Base-by-base conservation (phyloP, 805 yeast species). In the Cyberlindnera americana region DNA sequence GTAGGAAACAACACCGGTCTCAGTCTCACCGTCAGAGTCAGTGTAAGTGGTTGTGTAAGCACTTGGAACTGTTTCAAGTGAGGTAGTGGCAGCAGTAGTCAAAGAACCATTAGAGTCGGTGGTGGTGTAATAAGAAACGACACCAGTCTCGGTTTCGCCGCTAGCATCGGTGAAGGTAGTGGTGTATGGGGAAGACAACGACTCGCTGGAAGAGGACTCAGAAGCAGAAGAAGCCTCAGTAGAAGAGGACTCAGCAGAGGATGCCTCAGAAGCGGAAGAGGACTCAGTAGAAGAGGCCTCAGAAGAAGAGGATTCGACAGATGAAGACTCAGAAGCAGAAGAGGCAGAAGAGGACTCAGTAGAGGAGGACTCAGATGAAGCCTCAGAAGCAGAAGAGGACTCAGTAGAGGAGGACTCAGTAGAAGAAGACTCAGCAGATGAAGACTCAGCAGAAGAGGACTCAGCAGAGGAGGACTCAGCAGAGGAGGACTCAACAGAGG, bases 151-250 rank as follows among this genome's bases (percentile, higher is more conserved):
- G n/a, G n/a, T n/a, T n/a, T n/a, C n/a, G n/a, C n/a, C n/a, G n/a
- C n/a, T n/a, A n/a, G n/a, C n/a, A n/a, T n/a, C n/a, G n/a, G n/a
- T n/a, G n/a, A n/a, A n/a, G n/a, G n/a, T n/a, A n/a, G n/a, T n/a
- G n/a, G n/a, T n/a, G n/a, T n/a, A n/a, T n/a, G n/a, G n/a, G n/a
- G 35, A 23, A n/a, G 35, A 31, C 3, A 25, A 21, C 14, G 38
- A 22, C 11, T 28, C 15, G 14, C 32, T 11, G 22, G 31, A 19
- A 8, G 30, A 16, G 23, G 35, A 24, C 12, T 14, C 23, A 19
- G 53, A 38, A 11, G 49, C 29, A 23, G 42, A 35, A 28, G 41
- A 15, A n/a, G n/a, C n/a, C 14, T 35, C 9, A n/a, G 33, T 6
- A 19, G 33, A 19, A 8, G 12, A 32, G 17, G 24, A 11, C 16